A percentile compares a stretch with the other conserved stretches of the same genome.
These are phyloP conservation scores for Colletotrichum magnum DNA, from an alignment of 2,329 filamentous ascomycete species.

Conservation along the genomic window DNA sequence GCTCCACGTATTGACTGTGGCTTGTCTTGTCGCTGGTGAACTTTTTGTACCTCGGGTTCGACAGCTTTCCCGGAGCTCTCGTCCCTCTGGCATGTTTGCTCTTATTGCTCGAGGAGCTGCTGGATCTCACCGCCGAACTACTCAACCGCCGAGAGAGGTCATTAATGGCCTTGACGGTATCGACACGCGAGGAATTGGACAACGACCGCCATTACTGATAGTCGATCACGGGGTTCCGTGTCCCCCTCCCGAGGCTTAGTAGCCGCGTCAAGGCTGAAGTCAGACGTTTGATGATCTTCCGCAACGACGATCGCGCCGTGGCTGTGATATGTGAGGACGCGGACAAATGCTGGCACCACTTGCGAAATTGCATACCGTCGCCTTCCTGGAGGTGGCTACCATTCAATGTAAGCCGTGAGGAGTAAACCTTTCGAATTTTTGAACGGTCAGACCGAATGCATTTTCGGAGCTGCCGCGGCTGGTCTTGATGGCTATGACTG, in stretches of 20 bases:
- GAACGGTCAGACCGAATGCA: conserved; percentile 57
- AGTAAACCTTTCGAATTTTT: conserved; percentile 60
- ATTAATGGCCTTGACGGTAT: conserved; percentile 64
- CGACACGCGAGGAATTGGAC: conserved; percentile 62
- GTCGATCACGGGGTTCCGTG: conserved; percentile 54
- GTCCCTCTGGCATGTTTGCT: conserved; percentile 14
- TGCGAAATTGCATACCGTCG: conserved; percentile 57
- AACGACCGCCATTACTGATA: conserved; percentile 62
- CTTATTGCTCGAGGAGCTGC: conserved; percentile 12
- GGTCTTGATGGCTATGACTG: conserved; percentile 39
- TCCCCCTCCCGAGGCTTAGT: conserved; percentile 52
- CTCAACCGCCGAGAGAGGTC: conserved; percentile 57
- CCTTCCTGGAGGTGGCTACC: conserved; percentile 61
- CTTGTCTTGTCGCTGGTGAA: background rate
- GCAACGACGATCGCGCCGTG: conserved; percentile 55
- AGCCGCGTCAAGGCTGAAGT: conserved; percentile 58
- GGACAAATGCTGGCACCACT: background rate
- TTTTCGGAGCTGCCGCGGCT: conserved; percentile 48
- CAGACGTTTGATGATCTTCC: conserved; percentile 59
- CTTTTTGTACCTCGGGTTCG: conserved; percentile 15
- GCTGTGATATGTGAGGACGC: conserved; percentile 46
- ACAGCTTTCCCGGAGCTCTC: background rate
- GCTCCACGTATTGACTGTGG: background rate
- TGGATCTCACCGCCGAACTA: conserved; percentile 23
- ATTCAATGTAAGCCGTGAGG: conserved; percentile 54